Evolutionary conservation across 106 monocot genomes (phyloP).

Genomic region (Alisma plantagoaquatica): DNA sequence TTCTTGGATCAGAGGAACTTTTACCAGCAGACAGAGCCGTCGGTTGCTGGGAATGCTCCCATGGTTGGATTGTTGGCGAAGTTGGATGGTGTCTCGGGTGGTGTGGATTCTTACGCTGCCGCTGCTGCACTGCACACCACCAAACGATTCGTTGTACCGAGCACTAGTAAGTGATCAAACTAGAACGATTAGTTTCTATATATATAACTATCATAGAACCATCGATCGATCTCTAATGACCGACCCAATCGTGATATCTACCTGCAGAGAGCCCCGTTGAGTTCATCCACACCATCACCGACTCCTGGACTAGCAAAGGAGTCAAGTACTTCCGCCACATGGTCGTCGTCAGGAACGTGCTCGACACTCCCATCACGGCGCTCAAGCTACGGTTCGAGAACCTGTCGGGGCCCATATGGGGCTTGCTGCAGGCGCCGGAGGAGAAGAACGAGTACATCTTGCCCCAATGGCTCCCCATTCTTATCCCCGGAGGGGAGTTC

Average conservation of each 20-base stretch:
- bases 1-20: conserved; percentile 46
- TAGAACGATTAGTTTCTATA: too few relatives aligned
- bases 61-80: conserved; percentile 68
- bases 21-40: conserved; percentile 80
- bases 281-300: conserved; percentile 59
- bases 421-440: conserved; percentile 32
- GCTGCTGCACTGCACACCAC: neutral
- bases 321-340: conserved; percentile 45
- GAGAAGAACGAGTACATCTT: conserved; percentile 42
- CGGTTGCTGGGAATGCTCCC: conserved; percentile 61
- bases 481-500: conserved; percentile 33
- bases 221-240: too few relatives aligned
- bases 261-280: conserved; percentile 43
- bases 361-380: conserved; percentile 34
- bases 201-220: too few relatives aligned
- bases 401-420: conserved; percentile 55
- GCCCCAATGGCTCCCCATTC: conserved; percentile 40
- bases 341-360: conserved; percentile 48
- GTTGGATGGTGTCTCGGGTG: conserved; percentile 18
- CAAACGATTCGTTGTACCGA: too few relatives aligned
- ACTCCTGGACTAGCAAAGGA: conserved; percentile 43
- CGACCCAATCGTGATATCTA: too few relatives aligned
- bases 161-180: too few relatives aligned
- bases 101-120: too few relatives aligned
- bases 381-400: conserved; percentile 45